Percentiles rank a stretch among this genome's conserved stretches.
phyloP scores from a whole-genome alignment of 2,329 filamentous ascomycete genomes.

The Neophaeococcomyces aloes region DNA sequence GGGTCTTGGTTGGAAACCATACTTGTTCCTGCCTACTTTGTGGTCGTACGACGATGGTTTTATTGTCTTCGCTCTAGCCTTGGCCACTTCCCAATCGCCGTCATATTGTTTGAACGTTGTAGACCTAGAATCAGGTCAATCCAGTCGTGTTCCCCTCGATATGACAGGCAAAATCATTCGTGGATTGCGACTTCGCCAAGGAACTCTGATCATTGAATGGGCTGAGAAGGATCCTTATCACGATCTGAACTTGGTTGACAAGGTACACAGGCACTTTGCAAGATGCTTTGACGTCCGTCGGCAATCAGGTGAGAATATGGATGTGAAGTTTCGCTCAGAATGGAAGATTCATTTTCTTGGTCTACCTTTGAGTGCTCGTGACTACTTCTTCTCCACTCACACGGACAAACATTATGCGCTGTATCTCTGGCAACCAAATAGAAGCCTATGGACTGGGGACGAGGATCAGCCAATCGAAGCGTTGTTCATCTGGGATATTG shows the following conservation, averaged over 20 bases:
- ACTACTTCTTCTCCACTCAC: constrained; percentile 55
- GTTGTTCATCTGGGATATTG: constrained; percentile 51
- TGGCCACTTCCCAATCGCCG: background rate
- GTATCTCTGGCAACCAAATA: constrained; percentile 52
- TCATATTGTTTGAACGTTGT: constrained; percentile 32
- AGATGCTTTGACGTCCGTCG: constrained; percentile 49
- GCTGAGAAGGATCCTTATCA: constrained; percentile 44
- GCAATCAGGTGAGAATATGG: background rate
- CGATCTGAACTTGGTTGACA: constrained; percentile 41
- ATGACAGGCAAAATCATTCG: constrained; percentile 41
- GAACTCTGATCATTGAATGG: constrained; percentile 55
- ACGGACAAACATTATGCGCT: constrained; percentile 50
- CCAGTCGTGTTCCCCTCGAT: constrained; percentile 43
- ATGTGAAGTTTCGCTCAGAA: constrained; percentile 44
- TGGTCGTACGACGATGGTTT: constrained; percentile 52
- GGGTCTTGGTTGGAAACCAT: constrained; percentile 21
- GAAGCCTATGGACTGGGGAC: constrained; percentile 42
- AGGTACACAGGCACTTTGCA: constrained; percentile 48
- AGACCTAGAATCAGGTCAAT: constrained; percentile 39
- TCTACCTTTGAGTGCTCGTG: constrained; percentile 43
- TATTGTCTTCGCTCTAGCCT: constrained; percentile 40
- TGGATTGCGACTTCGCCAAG: constrained; percentile 43
- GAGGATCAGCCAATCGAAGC: constrained; percentile 49
- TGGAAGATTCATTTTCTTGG: constrained; percentile 52
- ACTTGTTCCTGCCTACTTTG: constrained; percentile 29